Base-by-base conservation (phyloP, 148 eudicot genomes). In the Cornus controversa region DNA sequence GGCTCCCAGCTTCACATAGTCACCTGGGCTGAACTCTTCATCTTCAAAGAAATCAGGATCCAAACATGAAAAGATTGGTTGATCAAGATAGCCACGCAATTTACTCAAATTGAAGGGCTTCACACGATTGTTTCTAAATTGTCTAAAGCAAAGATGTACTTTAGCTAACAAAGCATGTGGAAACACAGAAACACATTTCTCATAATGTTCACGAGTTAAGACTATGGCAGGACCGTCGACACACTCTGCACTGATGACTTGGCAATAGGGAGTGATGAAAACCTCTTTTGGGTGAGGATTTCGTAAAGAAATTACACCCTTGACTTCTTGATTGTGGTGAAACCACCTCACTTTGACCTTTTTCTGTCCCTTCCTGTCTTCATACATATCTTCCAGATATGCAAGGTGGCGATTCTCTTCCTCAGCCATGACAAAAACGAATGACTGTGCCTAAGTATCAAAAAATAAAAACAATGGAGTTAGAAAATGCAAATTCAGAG, bases 311-410 rank as follows among this genome's bases (percentile, higher is more conserved):
- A 91, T 85, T 54, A 85, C 89, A 71, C 90, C 90, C 73, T 87
- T 89, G 69, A 96, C 93, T 91, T 96, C 99, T 79, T 88, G 89
- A 82, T 85, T 87, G 68, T 89, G 93, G 83, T 96, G 97, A 86
- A 96, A 92, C 98, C 99, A 96, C 79, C 98, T 90, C 70, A 92
- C 99, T 91, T 90, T 96, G 76, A 96, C 97, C 85, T 96, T 96
- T 87, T 91, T 96, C 81, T 92, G 97, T 67, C 91, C 85, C 80
- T 93, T 96, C 80, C 89, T 89, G 80, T 96, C 99, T 86, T 93
- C 97, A 66, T 96, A 96, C 99, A 93, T 93, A 82, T 93, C 99
- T 81, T 96, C 99, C 72, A 96, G 82, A 76, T 96, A 96, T 69
- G 98, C 99, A 72, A 96, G 87, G 80, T 93, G 88, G 23, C 84